Evolutionary conservation across 73 alveolate species (phyloP), one percentile per base, ranked within the genome.

Genomic region (Effrenium voratum): DNA sequence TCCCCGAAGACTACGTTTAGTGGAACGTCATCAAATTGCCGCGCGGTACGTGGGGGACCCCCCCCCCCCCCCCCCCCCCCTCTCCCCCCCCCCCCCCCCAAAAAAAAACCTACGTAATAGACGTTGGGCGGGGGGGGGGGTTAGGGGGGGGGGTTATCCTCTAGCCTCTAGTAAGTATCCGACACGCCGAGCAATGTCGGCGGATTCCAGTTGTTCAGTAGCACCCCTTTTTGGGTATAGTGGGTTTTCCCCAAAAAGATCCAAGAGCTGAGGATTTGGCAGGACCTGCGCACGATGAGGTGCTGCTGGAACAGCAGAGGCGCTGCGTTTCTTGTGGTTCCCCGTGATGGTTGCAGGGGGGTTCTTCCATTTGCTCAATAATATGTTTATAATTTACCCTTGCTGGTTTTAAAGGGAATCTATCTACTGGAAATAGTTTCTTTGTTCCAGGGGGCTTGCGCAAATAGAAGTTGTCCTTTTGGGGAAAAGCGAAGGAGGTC

Each of bases 241-340:
- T 1, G 72, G 4, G 72, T 32, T 5, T 26, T 32, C 72, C 34
- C 28, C 19, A 5, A 5, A 28, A 38, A 32, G 2, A 24, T 15
- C 52, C 85, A 0, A 0, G 36, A 24, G 26, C 72, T 49, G 36
- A 88, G 95, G 96, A 88, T n/a, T 22, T 88, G 96, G 96, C 44
- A 60, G 94, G 94, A n/a, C 86, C 96, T 0, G 96, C 86, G 38
- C 96, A 88, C 32, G 96, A 88, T 30, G 96, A 88, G 55, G 96
- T 88, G 44, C 86, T 88, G 8, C 79, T 38, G 26, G 96, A 88
- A 73, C 96, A 88, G 41, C 96, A 88, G 96, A 88, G 95, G 95
- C 70, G 40, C 45, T 15, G 40, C 63, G 19, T 12, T 19, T 12
- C 26, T 52, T 36, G 82, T 22, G 32, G 19, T 24, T 70, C 26